Evolutionary conservation across 768 basidiomycete genomes (phyloP), one percentile per base, ranked within the genome.

Genomic region (Boletus eberwhitei): DNA sequence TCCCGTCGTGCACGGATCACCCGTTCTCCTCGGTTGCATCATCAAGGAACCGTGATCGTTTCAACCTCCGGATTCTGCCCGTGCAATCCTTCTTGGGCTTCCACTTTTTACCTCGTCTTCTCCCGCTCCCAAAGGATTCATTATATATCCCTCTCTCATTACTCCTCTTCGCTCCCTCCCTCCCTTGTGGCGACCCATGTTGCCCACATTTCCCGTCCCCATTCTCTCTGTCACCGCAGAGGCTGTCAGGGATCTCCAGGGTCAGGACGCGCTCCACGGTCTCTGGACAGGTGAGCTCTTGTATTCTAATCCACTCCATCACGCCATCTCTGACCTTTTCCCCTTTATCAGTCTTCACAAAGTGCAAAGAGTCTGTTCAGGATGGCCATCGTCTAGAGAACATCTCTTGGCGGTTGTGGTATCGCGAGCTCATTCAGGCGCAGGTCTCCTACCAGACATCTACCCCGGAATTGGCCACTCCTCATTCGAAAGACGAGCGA

Each of bases 331-430:
- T 63, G 14, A 58, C 43, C 41, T 5, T 22, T 43, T 42, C 52
- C 6, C 50, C 24, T 58, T 50, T 52, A 49, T 46, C 61, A 91
- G 92, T 94, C 8, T 92, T 94, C 64, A 83, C 88, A 48, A 90
- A 90, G 69, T 91, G 87, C 75, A 90, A 89, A 70, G 79, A 82
- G 59, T 84, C 84, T 2, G 74, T 94, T 4, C 80, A 87, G 62
- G 86, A 93, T 61, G 93, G 93, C n/a, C 78, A 76, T 7, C 74
- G 92, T 29, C 79, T 93, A 29, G 92, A 94, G 73, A 93, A 95
- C 64, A 86, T 94, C 50, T 85, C 88, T 4, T 95, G 92, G 92
- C 76, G 92, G 49, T 74, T 94, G 8, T 90, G 90, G 87, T 82
- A 87, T 66, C 80, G 84, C 59, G 82, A 88, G 57, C 74, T 87